phyloP scores from a whole-genome alignment of 2,329 filamentous ascomycete species.

The Paramyrothecium sp. region DNA sequence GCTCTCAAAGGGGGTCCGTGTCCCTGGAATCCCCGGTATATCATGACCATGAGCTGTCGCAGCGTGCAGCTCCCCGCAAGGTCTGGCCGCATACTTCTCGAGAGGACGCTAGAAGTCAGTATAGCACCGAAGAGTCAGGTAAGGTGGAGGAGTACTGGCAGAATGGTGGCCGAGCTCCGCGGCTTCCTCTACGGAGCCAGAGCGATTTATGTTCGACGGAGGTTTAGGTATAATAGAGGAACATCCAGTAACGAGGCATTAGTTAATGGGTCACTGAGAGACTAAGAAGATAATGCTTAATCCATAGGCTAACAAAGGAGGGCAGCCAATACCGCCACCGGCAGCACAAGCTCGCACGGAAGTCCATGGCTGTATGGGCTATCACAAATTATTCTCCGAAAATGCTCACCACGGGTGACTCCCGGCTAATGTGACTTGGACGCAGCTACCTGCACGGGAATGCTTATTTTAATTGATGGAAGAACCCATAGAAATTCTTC shows the following conservation, averaged over 20 bases:
- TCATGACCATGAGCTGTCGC: neutral
- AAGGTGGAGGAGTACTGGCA: neutral
- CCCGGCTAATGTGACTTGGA: neutral
- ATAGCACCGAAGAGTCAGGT: neutral
- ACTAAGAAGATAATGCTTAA: neutral
- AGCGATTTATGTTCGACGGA: neutral
- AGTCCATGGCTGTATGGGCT: neutral
- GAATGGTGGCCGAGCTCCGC: neutral
- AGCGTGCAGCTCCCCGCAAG: neutral
- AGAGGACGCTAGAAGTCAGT: neutral
- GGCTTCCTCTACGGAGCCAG: neutral
- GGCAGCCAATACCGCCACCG: neutral
- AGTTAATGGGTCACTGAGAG: neutral
- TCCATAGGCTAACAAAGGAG: too few relatives aligned
- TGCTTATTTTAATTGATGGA: neutral
- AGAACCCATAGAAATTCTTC: neutral
- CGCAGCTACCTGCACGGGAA: neutral
- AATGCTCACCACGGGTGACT: too few relatives aligned
- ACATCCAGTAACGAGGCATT: neutral
- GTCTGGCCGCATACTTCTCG: neutral
- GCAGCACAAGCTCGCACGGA: too few relatives aligned
- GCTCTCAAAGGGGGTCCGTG: neutral
- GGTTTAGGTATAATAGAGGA: neutral
- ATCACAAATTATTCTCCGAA: neutral
- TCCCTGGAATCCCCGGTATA: neutral